phyloP scores from a whole-genome alignment of 2,329 filamentous ascomycete genomes.

The Apiospora kogelbergensis region DNA sequence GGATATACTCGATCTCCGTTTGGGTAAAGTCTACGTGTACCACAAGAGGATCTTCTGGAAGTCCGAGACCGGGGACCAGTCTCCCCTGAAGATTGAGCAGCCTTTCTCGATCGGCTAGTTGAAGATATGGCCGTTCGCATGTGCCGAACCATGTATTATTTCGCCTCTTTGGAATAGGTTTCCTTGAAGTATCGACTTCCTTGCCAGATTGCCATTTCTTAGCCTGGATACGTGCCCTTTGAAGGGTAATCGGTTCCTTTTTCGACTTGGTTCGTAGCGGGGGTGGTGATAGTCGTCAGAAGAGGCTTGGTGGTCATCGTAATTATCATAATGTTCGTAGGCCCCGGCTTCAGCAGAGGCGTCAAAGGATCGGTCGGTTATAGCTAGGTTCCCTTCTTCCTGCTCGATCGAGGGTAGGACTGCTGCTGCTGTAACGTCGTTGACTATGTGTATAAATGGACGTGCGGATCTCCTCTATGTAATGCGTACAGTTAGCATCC shows the following conservation, averaged over 20 bases:
- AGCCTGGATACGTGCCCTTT: conserved; percentile 25
- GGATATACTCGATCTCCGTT: conserved; percentile 26
- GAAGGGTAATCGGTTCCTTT: conserved; percentile 16
- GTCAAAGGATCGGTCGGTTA: not conserved
- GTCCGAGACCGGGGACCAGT: conserved; percentile 12
- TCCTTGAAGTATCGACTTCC: conserved; percentile 15
- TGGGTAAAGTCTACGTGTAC: conserved; percentile 31
- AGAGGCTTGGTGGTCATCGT: not conserved
- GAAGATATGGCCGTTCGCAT: conserved; percentile 25
- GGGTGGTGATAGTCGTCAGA: not conserved
- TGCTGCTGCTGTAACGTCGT: not conserved
- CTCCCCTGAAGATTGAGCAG: conserved; percentile 17
- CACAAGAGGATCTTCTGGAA: conserved; percentile 15
- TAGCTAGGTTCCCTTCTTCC: not conserved
- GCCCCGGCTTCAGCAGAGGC: conserved; percentile 12
- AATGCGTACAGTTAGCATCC: not conserved
- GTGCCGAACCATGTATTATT: conserved; percentile 22
- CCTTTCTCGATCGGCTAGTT: conserved; percentile 18
- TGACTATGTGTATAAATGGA: not conserved
- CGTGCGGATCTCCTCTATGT: not conserved
- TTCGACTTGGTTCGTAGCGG: not conserved
- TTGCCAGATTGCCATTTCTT: conserved; percentile 29
- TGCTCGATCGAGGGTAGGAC: not conserved
- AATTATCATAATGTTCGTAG: conserved; percentile 13
- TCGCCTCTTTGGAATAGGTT: not conserved